These are phyloP conservation scores for Schwanniomyces occidentalis DNA, from an alignment of 805 yeast genomes.

Conservation along the genomic window DNA sequence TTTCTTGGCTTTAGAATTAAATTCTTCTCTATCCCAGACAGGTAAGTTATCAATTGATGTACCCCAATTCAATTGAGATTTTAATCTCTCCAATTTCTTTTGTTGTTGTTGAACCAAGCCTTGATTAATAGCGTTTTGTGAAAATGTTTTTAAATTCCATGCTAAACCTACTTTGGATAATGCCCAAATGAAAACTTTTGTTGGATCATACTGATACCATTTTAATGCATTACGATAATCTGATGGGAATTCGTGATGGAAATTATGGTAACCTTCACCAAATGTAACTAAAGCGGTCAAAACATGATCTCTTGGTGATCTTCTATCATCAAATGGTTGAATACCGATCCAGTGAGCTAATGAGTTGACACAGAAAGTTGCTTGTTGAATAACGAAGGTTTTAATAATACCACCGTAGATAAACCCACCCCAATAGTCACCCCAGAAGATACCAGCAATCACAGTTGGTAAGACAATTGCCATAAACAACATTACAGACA, in stretches of 20 bases:
- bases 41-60: slow-evolving; percentile 64
- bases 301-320: slow-evolving; percentile 84
- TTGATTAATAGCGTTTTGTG: slow-evolving; percentile 80
- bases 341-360: slow-evolving; percentile 85
- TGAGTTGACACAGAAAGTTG: slow-evolving; percentile 83
- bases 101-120: slow-evolving; percentile 82
- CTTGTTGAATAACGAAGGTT: slow-evolving; percentile 74
- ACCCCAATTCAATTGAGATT: slow-evolving; percentile 73
- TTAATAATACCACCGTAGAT: slow-evolving; percentile 74
- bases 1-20: slow-evolving; percentile 49
- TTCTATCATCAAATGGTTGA: slow-evolving; percentile 84
- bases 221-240: slow-evolving; percentile 85
- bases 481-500: slow-evolving; percentile 55
- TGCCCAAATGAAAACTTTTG: slow-evolving; percentile 61
- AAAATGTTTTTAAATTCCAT: slow-evolving; percentile 70
- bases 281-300: slow-evolving; percentile 80
- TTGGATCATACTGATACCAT: slow-evolving; percentile 89
- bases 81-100: slow-evolving; percentile 69
- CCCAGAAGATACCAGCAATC: slow-evolving; percentile 58
- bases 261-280: slow-evolving; percentile 89
- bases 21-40: slow-evolving; percentile 69
- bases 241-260: slow-evolving; percentile 88
- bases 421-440: slow-evolving; percentile 70
- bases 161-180: slow-evolving; percentile 69
- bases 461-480: slow-evolving; percentile 66